phyloP scores from a whole-genome alignment of 768 basidiomycete genomes.

The Ramaria rubella region DNA sequence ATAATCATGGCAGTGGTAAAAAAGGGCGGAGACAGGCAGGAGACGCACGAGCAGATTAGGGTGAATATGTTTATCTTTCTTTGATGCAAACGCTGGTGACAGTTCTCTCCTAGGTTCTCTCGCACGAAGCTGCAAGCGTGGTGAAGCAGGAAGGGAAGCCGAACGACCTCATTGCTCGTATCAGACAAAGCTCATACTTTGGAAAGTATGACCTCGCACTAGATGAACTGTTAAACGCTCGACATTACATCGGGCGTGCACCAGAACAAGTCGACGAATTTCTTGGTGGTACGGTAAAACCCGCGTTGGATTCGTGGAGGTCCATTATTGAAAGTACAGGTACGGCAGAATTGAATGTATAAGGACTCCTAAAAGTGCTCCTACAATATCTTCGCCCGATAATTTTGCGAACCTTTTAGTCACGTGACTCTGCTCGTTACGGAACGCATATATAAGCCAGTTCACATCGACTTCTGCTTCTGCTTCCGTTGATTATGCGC shows the following conservation, averaged over 20 bases:
- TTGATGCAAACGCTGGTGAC: slow-evolving; percentile 8
- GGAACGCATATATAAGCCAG: background rate
- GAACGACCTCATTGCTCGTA: slow-evolving; percentile 91
- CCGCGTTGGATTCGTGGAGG: slow-evolving; percentile 61
- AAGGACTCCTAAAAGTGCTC: too few species aligned
- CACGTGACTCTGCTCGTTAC: background rate
- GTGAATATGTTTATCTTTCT: slow-evolving; percentile 32
- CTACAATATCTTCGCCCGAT: background rate
- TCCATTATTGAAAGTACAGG: slow-evolving; percentile 44
- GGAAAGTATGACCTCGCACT: slow-evolving; percentile 77
- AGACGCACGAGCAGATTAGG: slow-evolving; percentile 93
- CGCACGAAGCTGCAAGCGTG: slow-evolving; percentile 89
- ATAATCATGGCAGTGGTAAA: slow-evolving; percentile 99
- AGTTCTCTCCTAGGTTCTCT: slow-evolving; percentile 57
- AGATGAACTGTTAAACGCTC: slow-evolving; percentile 73
- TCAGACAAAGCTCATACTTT: slow-evolving; percentile 80
- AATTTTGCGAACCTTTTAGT: background rate
- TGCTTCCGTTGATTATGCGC: background rate
- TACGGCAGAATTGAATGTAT: slow-evolving; percentile 65
- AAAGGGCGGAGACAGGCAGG: slow-evolving; percentile 90
- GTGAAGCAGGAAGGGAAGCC: slow-evolving; percentile 92
- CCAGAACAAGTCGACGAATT: slow-evolving; percentile 93
- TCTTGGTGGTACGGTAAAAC: slow-evolving; percentile 77
- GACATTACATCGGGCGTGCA: slow-evolving; percentile 87
- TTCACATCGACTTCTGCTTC: too few species aligned